Evolutionary conservation across 2,329 filamentous ascomycete genomes (phyloP).

Genomic region (Colletotrichum tamarilloi): DNA sequence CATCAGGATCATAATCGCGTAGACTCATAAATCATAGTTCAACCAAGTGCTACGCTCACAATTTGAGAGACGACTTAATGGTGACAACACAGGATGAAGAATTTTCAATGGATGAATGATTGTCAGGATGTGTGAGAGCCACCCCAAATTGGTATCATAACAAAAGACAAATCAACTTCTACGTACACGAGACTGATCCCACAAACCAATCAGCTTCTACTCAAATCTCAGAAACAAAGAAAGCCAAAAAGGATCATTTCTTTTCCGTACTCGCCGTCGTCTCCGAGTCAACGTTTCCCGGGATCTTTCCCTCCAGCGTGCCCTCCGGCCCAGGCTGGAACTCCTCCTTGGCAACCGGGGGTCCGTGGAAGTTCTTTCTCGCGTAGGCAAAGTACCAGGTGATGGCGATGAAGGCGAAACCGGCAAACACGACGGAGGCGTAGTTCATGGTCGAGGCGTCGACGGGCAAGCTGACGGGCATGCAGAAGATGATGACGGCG

Average conservation of each 20-base stretch:
- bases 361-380: constrained; percentile 72
- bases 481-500: constrained; percentile 79
- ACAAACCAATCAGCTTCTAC: neutral
- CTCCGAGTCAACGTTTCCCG: constrained; percentile 13
- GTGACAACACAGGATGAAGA: too few species aligned
- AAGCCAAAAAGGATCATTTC: constrained; percentile 10
- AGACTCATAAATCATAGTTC: too few species aligned
- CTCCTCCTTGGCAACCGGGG: constrained; percentile 50
- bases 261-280: constrained; percentile 29
- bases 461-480: constrained; percentile 73
- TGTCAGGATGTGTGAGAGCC: too few species aligned
- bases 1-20: accelerated
- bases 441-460: constrained; percentile 72
- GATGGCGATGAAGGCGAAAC: constrained; percentile 69
- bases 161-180: neutral
- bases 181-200: neutral
- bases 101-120: too few species aligned
- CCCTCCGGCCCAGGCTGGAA: constrained; percentile 35
- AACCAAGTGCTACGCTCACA: too few species aligned
- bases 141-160: neutral
- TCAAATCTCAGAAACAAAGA: neutral
- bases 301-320: constrained; percentile 30
- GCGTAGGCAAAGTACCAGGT: constrained; percentile 73
- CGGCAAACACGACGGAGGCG: constrained; percentile 73
- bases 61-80: too few species aligned